phyloP scores from a whole-genome alignment of 495 filamentous ascomycete genomes.

The Bacidia gigantensis region DNA sequence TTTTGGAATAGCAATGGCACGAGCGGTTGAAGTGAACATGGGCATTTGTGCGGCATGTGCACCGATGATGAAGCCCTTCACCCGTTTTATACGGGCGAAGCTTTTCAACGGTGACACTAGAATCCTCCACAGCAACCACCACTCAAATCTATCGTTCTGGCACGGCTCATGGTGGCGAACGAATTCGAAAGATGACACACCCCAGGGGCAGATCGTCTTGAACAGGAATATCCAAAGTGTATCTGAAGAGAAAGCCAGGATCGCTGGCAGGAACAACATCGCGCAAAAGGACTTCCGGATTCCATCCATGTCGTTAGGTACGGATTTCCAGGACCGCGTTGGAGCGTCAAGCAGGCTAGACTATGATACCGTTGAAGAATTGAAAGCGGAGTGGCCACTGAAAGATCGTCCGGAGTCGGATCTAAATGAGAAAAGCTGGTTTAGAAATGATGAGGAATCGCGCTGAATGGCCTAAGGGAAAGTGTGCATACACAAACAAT shows the following conservation, averaged over 20 bases:
- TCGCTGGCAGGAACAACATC: neutral
- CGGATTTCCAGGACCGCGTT: neutral
- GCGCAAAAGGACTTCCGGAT: neutral
- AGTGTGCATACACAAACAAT: no score
- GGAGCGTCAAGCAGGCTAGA: neutral
- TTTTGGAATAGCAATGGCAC: conserved; percentile 6
- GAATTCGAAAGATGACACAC: neutral
- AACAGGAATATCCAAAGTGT: neutral
- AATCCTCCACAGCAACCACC: neutral
- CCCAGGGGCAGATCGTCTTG: neutral
- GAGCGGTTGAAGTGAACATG: conserved; percentile 13
- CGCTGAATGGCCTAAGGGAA: no score
- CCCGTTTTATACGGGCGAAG: conserved; percentile 3
- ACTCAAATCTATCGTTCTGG: neutral
- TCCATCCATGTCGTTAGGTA: neutral
- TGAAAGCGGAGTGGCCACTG: neutral
- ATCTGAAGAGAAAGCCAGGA: neutral
- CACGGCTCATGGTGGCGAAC: neutral
- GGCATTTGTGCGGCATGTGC: conserved; percentile 12
- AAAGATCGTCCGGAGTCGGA: neutral
- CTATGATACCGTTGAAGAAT: neutral
- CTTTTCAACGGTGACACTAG: neutral
- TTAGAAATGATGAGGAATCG: neutral
- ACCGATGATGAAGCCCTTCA: conserved; percentile 11
- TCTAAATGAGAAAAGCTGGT: neutral